Conservation (phyloP, 495 filamentous ascomycete species). For the Neurospora cerealis region DNA sequence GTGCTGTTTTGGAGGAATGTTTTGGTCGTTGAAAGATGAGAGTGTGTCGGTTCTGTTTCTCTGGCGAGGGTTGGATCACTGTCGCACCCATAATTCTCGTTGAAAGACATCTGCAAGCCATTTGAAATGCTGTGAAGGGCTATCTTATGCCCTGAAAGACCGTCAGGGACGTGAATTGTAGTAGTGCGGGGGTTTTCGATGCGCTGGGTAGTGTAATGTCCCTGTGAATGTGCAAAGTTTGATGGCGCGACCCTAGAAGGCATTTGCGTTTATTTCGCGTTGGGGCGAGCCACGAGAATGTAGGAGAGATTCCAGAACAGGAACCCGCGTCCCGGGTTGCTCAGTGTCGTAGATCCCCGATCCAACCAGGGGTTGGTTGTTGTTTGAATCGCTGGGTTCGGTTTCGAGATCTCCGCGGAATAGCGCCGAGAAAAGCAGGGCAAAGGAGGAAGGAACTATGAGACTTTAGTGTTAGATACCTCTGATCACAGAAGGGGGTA, state of each 20-base stretch:
- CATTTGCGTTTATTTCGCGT: background rate
- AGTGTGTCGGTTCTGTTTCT: background rate
- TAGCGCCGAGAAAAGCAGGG: background rate
- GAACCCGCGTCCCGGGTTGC: background rate
- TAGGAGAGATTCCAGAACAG: background rate
- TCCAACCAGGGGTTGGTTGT: background rate
- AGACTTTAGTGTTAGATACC: background rate
- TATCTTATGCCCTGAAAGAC: background rate
- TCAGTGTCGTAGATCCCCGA: background rate
- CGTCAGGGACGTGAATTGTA: background rate
- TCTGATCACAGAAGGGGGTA: background rate
- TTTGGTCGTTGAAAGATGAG: background rate
- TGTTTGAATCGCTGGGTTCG: background rate
- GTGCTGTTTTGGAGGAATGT: background rate
- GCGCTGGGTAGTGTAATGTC: background rate
- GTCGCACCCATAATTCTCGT: background rate
- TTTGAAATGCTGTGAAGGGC: background rate
- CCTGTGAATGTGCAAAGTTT: background rate
- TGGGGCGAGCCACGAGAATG: background rate
- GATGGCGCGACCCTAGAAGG: background rate
- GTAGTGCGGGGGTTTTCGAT: background rate
- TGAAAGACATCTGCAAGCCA: background rate
- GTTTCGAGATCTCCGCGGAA: background rate
- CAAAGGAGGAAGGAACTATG: background rate
- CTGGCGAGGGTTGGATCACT: background rate